These are phyloP conservation scores for Trichoderma sp. DNA, from an alignment of 2,329 filamentous ascomycete species.

Conservation along the genomic window DNA sequence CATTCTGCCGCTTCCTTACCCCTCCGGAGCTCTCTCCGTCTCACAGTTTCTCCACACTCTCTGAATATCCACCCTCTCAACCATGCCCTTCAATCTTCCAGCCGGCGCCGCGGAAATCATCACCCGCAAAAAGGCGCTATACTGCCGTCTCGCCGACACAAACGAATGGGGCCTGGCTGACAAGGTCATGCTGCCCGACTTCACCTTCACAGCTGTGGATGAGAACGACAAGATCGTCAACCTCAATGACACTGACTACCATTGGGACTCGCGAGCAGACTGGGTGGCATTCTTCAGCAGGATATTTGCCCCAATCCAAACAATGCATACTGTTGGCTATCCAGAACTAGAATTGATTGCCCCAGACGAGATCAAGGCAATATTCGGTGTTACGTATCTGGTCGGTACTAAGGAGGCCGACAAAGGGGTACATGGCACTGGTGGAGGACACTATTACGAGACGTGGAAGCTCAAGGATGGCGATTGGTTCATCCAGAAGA, in stretches of 20 bases:
- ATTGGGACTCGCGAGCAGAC: not conserved
- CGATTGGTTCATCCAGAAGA: not conserved
- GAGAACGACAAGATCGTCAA: not conserved
- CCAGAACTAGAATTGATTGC: not conserved
- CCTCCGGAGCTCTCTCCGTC: no score
- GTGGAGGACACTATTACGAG: slow-evolving; percentile 3
- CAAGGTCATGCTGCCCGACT: not conserved
- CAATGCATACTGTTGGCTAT: not conserved
- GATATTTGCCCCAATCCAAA: not conserved
- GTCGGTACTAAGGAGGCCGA: not conserved
- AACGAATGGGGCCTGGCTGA: not conserved
- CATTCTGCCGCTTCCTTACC: no score
- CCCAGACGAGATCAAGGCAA: not conserved
- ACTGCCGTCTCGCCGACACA: not conserved
- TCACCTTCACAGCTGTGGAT: not conserved
- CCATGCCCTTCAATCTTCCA: not conserved
- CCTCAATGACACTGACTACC: not conserved
- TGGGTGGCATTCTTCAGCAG: not conserved
- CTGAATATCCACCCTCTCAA: not conserved
- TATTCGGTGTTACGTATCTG: not conserved
- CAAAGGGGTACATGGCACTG: not conserved
- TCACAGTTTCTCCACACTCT: not conserved
- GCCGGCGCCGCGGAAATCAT: slow-evolving; percentile 7
- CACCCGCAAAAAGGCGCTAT: not conserved
- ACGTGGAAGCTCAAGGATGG: slow-evolving; percentile 10